Base-by-base conservation (phyloP, 768 basidiomycete species). In the Solioccasus polychromus region DNA sequence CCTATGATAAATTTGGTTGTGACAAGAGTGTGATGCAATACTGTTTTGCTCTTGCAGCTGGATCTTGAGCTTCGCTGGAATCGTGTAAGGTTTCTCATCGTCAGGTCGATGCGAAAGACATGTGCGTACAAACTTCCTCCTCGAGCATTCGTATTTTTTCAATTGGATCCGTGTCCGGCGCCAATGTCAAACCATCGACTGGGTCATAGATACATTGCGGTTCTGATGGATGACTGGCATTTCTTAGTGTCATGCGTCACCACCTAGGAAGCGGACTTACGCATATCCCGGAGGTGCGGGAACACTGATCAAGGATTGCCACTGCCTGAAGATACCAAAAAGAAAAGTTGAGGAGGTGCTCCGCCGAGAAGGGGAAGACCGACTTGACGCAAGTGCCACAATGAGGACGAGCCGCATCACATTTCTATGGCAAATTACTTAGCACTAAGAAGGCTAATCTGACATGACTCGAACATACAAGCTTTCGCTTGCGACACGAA, bases 161-260 rank as follows among this genome's bases (percentile, higher is more conserved):
- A 11, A 79, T 56, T n/a, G 88, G 87, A 63, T 91, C 85, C 11
- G 77, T 80, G 48, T 90, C 86, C 39, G 88, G 78, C 18, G 85
- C 83, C 30, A 92, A 76, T 8, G 80, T 74, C 29, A 91, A 64
- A 15, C 89, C 90, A 63, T 92, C 89, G 14, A 91, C 82, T 3
- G 88, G 89, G 66, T 92, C 89, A 62, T 92, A 92, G 9, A 79
- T 79, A 57, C 89, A 92, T 57, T 85, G 83, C 8, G 89, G 89
- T 62, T 90, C 88, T 9, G 78, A 71, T n/a, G 90, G 90, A 66
- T 92, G 89, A 19, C 88, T 90, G 55, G 25, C 52, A 39, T 53
- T 36, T 38, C 39, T 52, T 38, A 57, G 45, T 14, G 38, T 9
- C 23, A 20, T 19, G 41, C 18, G 22, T 23, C 17, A 44, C 19